Percentiles rank a stretch among this genome's conserved stretches.
These are phyloP conservation scores for Stentor roeselii DNA, from an alignment of 73 alveolate species.

Conservation along the genomic window DNA sequence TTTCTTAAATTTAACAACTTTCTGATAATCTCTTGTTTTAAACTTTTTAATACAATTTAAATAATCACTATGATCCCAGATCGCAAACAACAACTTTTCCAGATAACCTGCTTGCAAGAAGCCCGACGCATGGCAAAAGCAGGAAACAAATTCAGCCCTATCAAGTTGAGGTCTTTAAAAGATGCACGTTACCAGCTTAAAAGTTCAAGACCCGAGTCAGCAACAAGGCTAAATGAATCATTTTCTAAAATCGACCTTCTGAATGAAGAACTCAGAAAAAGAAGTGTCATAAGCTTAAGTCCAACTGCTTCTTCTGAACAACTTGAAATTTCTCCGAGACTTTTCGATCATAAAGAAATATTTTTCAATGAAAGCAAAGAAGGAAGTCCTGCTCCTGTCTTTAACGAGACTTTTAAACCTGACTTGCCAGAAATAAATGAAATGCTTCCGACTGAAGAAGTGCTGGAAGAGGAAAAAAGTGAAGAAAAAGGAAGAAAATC, in stretches of 20 bases:
- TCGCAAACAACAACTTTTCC: no score
- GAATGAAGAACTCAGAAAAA: background rate
- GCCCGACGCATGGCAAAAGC: background rate
- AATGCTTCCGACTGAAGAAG: background rate
- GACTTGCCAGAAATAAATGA: background rate
- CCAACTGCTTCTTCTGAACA: background rate
- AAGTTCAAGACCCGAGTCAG: background rate
- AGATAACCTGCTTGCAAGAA: background rate
- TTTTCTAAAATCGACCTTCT: no score
- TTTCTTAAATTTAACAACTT: no score
- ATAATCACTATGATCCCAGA: no score
- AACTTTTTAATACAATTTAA: no score
- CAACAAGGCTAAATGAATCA: background rate
- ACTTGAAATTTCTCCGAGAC: background rate
- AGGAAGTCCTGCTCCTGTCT: background rate
- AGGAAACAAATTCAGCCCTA: background rate
- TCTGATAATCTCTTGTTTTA: no score
- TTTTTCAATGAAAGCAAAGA: background rate
- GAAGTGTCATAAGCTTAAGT: background rate
- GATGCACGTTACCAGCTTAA: background rate
- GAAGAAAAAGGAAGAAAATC: background rate
- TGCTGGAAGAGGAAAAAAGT: background rate
- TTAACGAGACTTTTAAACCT: no score
- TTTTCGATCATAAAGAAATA: background rate
- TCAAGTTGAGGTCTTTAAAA: background rate